These are phyloP conservation scores for Starmerella etchellsii DNA, from an alignment of 805 yeast species.

Conservation along the genomic window DNA sequence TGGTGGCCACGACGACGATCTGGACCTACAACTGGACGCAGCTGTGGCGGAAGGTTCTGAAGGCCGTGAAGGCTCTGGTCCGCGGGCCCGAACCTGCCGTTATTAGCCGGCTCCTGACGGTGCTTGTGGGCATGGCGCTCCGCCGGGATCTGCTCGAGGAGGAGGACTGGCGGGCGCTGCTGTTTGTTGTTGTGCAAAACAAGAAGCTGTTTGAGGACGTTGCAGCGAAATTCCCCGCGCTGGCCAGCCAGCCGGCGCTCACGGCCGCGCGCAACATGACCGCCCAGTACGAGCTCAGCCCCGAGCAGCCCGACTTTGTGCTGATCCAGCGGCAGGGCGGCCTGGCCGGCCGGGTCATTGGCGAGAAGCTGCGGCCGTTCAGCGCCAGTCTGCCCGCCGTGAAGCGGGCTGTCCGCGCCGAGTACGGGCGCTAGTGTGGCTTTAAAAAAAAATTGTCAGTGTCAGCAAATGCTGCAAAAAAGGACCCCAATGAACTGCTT, in stretches of 20 bases:
- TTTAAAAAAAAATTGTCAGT: no score
- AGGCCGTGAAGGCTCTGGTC: conserved; percentile 22
- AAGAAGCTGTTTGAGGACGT: conserved; percentile 21
- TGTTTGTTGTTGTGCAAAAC: conserved; percentile 24
- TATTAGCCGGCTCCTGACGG: conserved; percentile 14
- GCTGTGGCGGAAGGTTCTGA: conserved; percentile 28
- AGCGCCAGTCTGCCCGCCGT: conserved; percentile 4
- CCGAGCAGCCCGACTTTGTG: conserved; percentile 11
- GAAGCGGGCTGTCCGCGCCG: neutral
- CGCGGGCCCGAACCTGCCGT: conserved; percentile 1
- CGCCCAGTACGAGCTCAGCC: conserved; percentile 19
- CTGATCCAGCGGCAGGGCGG: conserved; percentile 17
- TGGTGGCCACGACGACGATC: conserved; percentile 11
- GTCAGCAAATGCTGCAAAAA: no score
- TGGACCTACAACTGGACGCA: conserved; percentile 29
- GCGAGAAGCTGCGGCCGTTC: conserved; percentile 11
- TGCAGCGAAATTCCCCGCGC: conserved; percentile 11
- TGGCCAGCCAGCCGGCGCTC: conserved; percentile 15
- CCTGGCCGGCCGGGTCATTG: conserved; percentile 9
- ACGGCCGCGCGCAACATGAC: conserved; percentile 20
- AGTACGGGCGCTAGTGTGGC: no score
- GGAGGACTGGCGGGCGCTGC: conserved; percentile 25
- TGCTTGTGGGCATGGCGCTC: conserved; percentile 24
- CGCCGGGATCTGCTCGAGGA: conserved; percentile 27
- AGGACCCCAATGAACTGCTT: no score